Base-by-base conservation (phyloP, 2,329 filamentous ascomycete species). In the Aureobasidium pullulans region DNA sequence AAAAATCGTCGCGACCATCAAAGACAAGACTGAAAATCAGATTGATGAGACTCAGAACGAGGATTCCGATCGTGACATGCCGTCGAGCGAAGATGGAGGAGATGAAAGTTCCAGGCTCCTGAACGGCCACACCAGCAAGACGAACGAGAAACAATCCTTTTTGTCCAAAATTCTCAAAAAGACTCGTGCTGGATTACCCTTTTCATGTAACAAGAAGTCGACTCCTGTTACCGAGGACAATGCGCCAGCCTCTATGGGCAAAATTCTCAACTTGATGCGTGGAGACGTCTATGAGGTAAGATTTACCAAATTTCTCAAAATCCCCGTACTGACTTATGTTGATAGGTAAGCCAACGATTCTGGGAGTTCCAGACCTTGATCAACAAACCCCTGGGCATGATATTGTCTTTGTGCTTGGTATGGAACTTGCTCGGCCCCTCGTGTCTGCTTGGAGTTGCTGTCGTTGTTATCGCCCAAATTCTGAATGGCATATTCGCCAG, bases 211-310 rank as follows among this genome's bases (percentile, higher is more conserved):
- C 15, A 57, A 48, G 34, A 47, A 40, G 6, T 6, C 37, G 7
- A 10, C 3, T 0, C 9, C 54, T 13, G 13, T 40, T 1, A 23
- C 15, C 23, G 54, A 57, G 19, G 54, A 57, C n/a, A 79, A 81
- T 59, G 76, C 81, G 59, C 82, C 87, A 2, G 90, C 91, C 0
- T 90, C 89, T 0, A 93, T 92, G 73, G 91, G 91, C 7, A 96
- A 96, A 69, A 94, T 96, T 54, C 81, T 96, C 62, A 96, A 96
- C 66, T 74, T 96, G 2, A 88, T 96, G 78, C 85, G 90, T 39
- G 79, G 79, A 61, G 89, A 94, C 69, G 89, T 88, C 0, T 94
- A 93, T 68, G 61, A 63, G 29, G 57, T 53, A 11, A 46, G 52
- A 15, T 8, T 6, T 23, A 4, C 16, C 19, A 1, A n/a, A n/a